Base-by-base conservation (phyloP, 1,284 basidiomycete genomes). In the Austroboletus novae-zelandiae region DNA sequence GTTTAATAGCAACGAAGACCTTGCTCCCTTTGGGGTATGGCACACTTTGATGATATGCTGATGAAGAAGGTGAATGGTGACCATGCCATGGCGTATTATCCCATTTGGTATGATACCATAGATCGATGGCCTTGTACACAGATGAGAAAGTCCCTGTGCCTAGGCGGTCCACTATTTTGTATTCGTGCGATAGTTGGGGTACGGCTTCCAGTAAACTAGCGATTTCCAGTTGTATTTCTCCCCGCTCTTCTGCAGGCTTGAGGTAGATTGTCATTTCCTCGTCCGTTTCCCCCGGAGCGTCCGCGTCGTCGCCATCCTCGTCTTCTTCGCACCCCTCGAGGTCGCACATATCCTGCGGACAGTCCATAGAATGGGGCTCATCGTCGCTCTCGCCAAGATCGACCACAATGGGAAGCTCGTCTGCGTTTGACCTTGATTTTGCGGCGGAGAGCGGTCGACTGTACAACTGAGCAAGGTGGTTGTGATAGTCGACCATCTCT, bases 101-200 rank as follows among this genome's bases (percentile, higher is more conserved):
- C 80, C 87, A 95, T 51, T 84, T 85, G 39, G 76, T 68, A 61
- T 90, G 81, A 64, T 89, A 84, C 51, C 81, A 73, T 34, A 89
- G 64, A 70, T 99, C 96, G 57, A 95, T 73, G 0, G 95, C 96
- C 64, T 99, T 98, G 79, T 98, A 99, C 10, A 99, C 96, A 9
- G 94, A 95, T 0, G 96, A 98, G 71, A 99, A 99, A 2, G 96
- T 99, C 23, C 96, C 94, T 55, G 96, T 98, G 14, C 96, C 96
- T 0, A 99, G 80, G 7, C 94, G 81, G 72, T 98, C 96, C 25
- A 98, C 72, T 23, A 98, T 77, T 52, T 78, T 79, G 76, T 97
- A 99, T 57, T 89, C 76, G n/a, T 75, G 68, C 5, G 71, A 66
- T 39, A 94, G 75, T 10, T 77, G 67, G 0, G 86, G 85, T 2